Conservation (phyloP, 352 stramenopile species). For the Thalassiosira mediterranea region DNA sequence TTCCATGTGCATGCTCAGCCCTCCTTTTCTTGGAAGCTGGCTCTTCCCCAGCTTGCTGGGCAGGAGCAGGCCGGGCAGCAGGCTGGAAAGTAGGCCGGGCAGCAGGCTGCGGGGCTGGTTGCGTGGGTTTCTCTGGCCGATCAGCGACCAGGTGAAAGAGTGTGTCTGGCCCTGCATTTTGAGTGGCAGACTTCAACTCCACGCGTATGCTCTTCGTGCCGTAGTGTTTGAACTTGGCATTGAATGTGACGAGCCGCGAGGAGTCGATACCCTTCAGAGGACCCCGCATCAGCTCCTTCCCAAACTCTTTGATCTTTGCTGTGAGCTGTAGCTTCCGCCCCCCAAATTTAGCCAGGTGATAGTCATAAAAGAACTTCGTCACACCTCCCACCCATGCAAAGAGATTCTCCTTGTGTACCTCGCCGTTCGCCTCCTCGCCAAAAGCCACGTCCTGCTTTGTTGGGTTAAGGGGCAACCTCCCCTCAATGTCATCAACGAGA, state of each 20-base stretch:
- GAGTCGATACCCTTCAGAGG: conserved; percentile 28
- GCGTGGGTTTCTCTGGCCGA: background rate
- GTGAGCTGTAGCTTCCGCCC: conserved; percentile 10
- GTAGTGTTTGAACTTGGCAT: conserved; percentile 13
- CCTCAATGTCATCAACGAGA: conserved; percentile 63
- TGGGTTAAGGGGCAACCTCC: conserved; percentile 60
- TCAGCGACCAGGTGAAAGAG: conserved; percentile 25
- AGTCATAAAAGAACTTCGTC: conserved; percentile 42
- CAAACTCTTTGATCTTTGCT: conserved; percentile 28
- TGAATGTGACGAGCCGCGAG: too few relatives aligned
- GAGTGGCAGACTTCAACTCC: background rate
- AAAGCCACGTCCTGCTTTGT: conserved; percentile 64
- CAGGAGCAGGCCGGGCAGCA: background rate
- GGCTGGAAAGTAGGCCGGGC: background rate
- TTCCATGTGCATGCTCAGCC: too few relatives aligned
- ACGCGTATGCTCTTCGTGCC: conserved; percentile 6
- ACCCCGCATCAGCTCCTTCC: background rate
- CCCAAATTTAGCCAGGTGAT: conserved; percentile 15
- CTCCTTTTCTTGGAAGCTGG: too few relatives aligned
- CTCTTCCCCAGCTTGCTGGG: background rate
- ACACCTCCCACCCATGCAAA: conserved; percentile 44
- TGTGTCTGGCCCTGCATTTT: conserved; percentile 14
- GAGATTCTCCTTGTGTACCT: conserved; percentile 58
- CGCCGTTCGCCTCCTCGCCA: conserved; percentile 42
- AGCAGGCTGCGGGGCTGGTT: background rate